Percentiles rank a stretch among this genome's conserved stretches.
Evolutionary conservation across 148 eudicot species (phyloP).

Genomic region (Camellia japonica): DNA sequence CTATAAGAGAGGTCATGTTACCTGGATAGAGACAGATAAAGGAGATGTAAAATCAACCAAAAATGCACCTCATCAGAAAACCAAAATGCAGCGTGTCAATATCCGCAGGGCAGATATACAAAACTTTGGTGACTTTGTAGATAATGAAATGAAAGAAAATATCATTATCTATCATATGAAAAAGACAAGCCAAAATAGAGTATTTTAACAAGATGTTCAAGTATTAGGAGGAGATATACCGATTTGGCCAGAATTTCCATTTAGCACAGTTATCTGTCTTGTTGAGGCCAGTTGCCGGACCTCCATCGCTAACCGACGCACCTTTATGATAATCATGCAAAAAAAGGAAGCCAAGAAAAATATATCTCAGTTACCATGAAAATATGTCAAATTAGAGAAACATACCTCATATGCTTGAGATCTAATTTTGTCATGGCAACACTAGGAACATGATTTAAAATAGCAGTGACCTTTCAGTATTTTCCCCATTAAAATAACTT

Average conservation of each 20-base stretch:
- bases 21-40: constrained; percentile 30
- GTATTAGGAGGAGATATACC: constrained; percentile 23
- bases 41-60: background rate
- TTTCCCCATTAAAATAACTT: background rate
- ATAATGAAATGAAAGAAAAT: background rate
- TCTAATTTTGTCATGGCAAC: background rate
- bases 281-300: constrained; percentile 68
- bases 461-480: no score
- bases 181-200: background rate
- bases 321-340: constrained; percentile 33
- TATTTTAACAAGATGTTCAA: no score
- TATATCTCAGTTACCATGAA: background rate
- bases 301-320: constrained; percentile 82
- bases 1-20: constrained; percentile 43
- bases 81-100: background rate
- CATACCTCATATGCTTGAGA: background rate
- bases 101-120: background rate
- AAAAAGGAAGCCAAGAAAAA: background rate
- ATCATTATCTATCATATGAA: background rate
- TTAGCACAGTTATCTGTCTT: constrained; percentile 72
- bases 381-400: background rate
- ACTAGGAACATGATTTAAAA: no score
- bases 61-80: background rate
- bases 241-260: constrained; percentile 56
- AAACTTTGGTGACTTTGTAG: background rate